phyloP scores from a whole-genome alignment of 495 filamentous ascomycete species.

The Glutinoglossum americanum region DNA sequence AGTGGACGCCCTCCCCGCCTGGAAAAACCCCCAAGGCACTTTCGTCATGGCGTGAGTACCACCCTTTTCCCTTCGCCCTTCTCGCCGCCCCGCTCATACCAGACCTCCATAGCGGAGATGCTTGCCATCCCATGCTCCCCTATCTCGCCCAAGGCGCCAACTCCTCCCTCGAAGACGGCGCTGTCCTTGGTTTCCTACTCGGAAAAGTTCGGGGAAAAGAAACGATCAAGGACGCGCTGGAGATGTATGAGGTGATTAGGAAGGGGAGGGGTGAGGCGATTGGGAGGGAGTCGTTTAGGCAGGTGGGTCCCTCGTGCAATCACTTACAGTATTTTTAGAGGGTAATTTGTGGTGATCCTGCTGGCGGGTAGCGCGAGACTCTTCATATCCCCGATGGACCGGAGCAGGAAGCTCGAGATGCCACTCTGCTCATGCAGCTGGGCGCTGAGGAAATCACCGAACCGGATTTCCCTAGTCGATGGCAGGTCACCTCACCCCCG shows the following conservation, averaged over 20 bases:
- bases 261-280: constrained; percentile 12
- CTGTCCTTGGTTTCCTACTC: constrained; percentile 11
- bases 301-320: neutral
- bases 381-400: constrained; percentile 13
- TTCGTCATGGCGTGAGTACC: neutral
- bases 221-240: constrained; percentile 6
- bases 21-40: neutral
- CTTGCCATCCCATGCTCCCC: constrained; percentile 15
- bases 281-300: constrained; percentile 13
- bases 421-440: neutral
- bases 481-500: too few relatives aligned
- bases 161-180: constrained; percentile 12
- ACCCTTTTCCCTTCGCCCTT: neutral
- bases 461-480: constrained; percentile 6
- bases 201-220: neutral
- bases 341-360: too few relatives aligned
- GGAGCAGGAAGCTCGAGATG: constrained; percentile 10
- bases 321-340: too few relatives aligned
- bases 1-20: neutral
- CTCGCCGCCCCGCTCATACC: neutral
- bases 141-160: constrained; percentile 15
- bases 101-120: constrained; percentile 3
- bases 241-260: constrained; percentile 9
- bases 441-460: neutral
- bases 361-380: constrained; percentile 1